Percentiles rank a stretch among this genome's conserved stretches.
These are phyloP conservation scores for Parsonsia alboflavescens DNA, from an alignment of 257 asterid genomes.

Conservation along the genomic window DNA sequence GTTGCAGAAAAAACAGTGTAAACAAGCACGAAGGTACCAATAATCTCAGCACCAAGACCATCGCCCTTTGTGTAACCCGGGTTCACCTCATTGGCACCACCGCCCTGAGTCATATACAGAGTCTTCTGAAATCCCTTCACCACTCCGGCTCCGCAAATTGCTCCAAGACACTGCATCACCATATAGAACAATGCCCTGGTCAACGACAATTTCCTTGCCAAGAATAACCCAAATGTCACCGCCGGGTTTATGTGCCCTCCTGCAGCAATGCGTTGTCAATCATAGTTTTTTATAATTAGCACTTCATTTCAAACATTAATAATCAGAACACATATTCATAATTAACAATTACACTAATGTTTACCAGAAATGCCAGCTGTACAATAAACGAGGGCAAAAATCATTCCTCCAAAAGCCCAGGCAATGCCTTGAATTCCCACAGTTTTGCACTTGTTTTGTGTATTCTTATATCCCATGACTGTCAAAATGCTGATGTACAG, in stretches of 20 bases:
- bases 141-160: constrained; percentile 37
- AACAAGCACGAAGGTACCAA: constrained; percentile 36
- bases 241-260: constrained; percentile 43
- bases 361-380: constrained; percentile 36
- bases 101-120: constrained; percentile 21
- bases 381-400: constrained; percentile 36
- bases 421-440: constrained; percentile 41
- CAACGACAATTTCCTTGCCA: constrained; percentile 35
- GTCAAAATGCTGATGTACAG: constrained; percentile 30
- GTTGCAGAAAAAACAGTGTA: constrained; percentile 44
- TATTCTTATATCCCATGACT: constrained; percentile 27
- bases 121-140: constrained; percentile 29
- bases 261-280: background rate
- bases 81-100: constrained; percentile 33
- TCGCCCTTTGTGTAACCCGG: constrained; percentile 36
- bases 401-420: constrained; percentile 43
- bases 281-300: background rate
- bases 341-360: too few species aligned
- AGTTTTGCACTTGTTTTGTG: constrained; percentile 21
- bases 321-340: too few species aligned
- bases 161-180: constrained; percentile 44
- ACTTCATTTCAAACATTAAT: background rate
- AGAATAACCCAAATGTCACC: constrained; percentile 37
- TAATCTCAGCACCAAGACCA: constrained; percentile 38
- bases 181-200: constrained; percentile 33